Percentiles rank a stretch among this genome's conserved stretches.
Conservation (phyloP, 306 rosid genomes). For the Spatholobus suberectus region DNA sequence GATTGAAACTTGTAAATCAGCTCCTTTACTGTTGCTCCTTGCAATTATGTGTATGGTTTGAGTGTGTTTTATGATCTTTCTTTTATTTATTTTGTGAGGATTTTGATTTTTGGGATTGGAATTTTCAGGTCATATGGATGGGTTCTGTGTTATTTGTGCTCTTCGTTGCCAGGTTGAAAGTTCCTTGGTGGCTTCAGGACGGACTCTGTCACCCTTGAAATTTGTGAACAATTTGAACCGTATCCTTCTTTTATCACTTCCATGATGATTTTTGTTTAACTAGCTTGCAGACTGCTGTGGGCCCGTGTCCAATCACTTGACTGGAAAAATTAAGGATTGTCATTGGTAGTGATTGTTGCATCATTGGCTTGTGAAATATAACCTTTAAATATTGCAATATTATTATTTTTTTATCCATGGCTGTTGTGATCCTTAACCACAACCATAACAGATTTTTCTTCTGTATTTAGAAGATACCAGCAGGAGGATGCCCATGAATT, state of each 20-base stretch:
- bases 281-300: not conserved
- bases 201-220: slow-evolving; percentile 54
- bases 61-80: not conserved
- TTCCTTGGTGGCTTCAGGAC: slow-evolving; percentile 62
- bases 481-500: slow-evolving; percentile 99
- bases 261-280: not conserved
- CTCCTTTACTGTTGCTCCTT: not conserved
- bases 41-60: not conserved
- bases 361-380: not conserved
- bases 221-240: slow-evolving; percentile 70
- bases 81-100: not conserved
- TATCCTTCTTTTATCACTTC: slow-evolving; percentile 61
- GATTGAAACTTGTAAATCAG: not conserved
- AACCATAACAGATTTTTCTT: slow-evolving; percentile 68
- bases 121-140: slow-evolving; percentile 59
- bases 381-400: not conserved
- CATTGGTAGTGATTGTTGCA: not conserved
- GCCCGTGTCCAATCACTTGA: not conserved
- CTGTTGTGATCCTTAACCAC: slow-evolving; percentile 68
- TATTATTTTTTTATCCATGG: not conserved
- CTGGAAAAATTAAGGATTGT: not conserved
- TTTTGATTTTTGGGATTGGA: slow-evolving; percentile 33
- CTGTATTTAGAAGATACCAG: slow-evolving; percentile 65
- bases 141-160: slow-evolving; percentile 76
- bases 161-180: slow-evolving; percentile 56